These are phyloP conservation scores for Dictyostelium intermedium DNA, from an alignment of 78 protist genomes.

Conservation along the genomic window DNA sequence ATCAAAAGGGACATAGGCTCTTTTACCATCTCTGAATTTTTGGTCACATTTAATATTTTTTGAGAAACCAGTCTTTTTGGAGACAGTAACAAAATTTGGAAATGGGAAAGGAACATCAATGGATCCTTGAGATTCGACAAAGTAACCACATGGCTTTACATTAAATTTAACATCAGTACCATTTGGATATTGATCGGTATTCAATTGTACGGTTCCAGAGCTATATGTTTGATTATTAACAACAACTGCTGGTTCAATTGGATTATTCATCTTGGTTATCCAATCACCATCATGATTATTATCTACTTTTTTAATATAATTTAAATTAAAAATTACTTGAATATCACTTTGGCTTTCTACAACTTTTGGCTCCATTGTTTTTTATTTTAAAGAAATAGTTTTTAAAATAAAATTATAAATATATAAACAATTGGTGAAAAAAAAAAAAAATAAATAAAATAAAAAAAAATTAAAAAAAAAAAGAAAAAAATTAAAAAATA, in stretches of 20 bases:
- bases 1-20: neutral
- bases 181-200: neutral
- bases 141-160: neutral
- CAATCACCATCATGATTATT: neutral
- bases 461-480: no score
- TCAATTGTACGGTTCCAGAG: neutral
- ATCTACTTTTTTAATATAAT: neutral
- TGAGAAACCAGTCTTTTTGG: neutral
- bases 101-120: neutral
- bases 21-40: neutral
- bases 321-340: neutral
- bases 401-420: no score
- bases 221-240: neutral
- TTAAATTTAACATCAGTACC: neutral
- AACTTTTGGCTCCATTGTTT: neutral
- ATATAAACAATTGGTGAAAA: no score
- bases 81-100: neutral
- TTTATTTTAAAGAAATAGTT: no score
- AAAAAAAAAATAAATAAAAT: no score
- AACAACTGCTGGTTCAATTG: neutral
- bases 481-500: no score
- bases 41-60: neutral
- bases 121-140: neutral
- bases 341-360: neutral
- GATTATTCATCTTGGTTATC: neutral